These are phyloP conservation scores for Fusarium marasasianum DNA, from an alignment of 2,329 filamentous ascomycete genomes.

Conservation along the genomic window DNA sequence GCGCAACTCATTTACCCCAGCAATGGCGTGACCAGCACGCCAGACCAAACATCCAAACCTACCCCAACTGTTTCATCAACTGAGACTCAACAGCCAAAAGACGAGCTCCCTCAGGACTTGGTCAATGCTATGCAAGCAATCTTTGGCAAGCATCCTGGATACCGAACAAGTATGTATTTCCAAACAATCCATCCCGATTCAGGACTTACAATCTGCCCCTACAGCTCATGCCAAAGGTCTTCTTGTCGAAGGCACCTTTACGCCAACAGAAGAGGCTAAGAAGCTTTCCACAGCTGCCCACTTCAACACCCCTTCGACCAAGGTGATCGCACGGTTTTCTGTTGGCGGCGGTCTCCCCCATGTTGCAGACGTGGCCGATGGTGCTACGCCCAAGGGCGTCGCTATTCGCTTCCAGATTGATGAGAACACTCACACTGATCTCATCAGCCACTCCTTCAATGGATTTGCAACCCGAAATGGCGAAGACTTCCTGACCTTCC, in stretches of 20 bases:
- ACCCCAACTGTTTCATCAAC: not conserved
- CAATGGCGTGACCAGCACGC: not conserved
- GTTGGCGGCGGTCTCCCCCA: slow-evolving; percentile 17
- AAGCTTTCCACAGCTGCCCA: slow-evolving; percentile 11
- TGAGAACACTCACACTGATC: slow-evolving; percentile 14
- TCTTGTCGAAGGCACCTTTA: slow-evolving; percentile 18
- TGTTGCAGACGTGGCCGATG: slow-evolving; percentile 2
- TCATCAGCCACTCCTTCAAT: slow-evolving; percentile 18
- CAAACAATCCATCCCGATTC: accelerated
- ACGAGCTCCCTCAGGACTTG: slow-evolving; percentile 3
- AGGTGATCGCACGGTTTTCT: slow-evolving; percentile 19
- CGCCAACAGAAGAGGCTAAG: slow-evolving; percentile 11
- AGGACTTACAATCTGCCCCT: not conserved
- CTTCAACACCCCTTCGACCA: slow-evolving; percentile 12
- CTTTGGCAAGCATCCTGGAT: slow-evolving; percentile 23
- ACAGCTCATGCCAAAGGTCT: slow-evolving; percentile 25
- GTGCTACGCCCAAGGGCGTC: slow-evolving; percentile 20
- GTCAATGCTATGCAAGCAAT: slow-evolving; percentile 23
- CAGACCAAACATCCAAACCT: not conserved
- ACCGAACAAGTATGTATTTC: slow-evolving; percentile 9
- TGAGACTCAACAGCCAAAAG: not conserved
- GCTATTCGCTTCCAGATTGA: slow-evolving; percentile 26
- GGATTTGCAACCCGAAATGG: slow-evolving; percentile 11
- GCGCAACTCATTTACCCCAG: not conserved
- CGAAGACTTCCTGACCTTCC: slow-evolving; percentile 9